Percentiles rank a stretch among this genome's conserved stretches.
phyloP scores from a whole-genome alignment of 139 green algal species.

The Auxenochlorella protothecoides region DNA sequence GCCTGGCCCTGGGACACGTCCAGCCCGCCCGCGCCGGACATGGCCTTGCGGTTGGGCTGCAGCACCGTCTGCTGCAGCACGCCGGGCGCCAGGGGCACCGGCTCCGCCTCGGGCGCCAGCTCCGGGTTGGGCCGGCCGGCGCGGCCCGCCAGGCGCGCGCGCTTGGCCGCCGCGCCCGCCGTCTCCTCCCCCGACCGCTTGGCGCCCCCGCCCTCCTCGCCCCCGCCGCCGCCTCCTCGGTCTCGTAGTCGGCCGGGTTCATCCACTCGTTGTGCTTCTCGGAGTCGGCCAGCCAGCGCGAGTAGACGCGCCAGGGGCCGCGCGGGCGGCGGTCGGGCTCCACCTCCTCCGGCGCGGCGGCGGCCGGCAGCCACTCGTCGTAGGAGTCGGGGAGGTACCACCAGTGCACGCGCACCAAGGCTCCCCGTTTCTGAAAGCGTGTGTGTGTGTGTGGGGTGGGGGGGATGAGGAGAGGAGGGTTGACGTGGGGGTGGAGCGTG shows the following conservation, averaged over 20 bases:
- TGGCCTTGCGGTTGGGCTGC: slow-evolving; percentile 18
- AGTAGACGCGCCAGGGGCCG: slow-evolving; percentile 43
- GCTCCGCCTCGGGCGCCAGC: not conserved
- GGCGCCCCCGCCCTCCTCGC: slow-evolving; percentile 3
- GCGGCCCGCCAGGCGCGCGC: not conserved
- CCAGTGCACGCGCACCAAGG: slow-evolving; percentile 57
- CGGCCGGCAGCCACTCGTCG: slow-evolving; percentile 58
- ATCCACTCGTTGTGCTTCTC: slow-evolving; percentile 91
- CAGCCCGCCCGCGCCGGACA: slow-evolving; percentile 17
- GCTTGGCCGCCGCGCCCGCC: not conserved
- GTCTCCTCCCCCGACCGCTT: slow-evolving; percentile 8
- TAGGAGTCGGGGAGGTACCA: slow-evolving; percentile 77
- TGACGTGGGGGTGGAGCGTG: no score
- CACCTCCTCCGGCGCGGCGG: slow-evolving; percentile 31
- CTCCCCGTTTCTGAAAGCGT: not conserved
- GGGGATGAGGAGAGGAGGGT: no score
- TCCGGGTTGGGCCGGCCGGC: not conserved
- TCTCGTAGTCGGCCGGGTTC: slow-evolving; percentile 76
- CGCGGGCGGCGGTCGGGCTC: slow-evolving; percentile 16
- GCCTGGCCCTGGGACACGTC: slow-evolving; percentile 30
- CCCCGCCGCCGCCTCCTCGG: slow-evolving; percentile 29
- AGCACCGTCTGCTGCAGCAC: slow-evolving; percentile 21
- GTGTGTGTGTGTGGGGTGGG: no score
- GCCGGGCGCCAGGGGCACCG: slow-evolving; percentile 15
- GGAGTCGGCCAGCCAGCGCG: slow-evolving; percentile 66